Evolutionary conservation across 1,284 basidiomycete genomes (phyloP).

Genomic region (Thelephora terrestris): DNA sequence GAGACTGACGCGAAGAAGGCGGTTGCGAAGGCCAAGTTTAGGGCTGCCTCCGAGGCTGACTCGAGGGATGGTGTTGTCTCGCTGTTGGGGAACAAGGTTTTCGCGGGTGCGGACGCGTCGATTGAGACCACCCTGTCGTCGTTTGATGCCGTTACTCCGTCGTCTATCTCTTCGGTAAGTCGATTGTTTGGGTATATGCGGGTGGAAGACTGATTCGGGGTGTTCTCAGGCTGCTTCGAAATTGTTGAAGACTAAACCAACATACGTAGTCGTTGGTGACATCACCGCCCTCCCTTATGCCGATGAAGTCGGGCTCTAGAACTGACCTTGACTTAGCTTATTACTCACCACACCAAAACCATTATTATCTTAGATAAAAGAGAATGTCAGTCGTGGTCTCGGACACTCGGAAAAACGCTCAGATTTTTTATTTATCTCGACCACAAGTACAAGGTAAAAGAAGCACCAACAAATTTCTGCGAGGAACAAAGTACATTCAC

Average conservation of each 20-base stretch:
- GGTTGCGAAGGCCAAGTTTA: slow-evolving; percentile 80
- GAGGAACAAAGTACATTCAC: too few relatives aligned
- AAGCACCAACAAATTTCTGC: too few relatives aligned
- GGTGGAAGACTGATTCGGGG: not conserved
- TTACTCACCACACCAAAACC: too few relatives aligned
- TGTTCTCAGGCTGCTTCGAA: slow-evolving; percentile 15
- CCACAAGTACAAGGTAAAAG: too few relatives aligned
- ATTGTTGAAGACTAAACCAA: slow-evolving; percentile 67
- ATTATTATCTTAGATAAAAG: too few relatives aligned
- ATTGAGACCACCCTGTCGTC: slow-evolving; percentile 44
- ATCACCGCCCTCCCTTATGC: slow-evolving; percentile 67
- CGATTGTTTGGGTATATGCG: slow-evolving; percentile 2
- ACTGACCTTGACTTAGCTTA: too few relatives aligned
- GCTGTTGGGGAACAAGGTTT: slow-evolving; percentile 52
- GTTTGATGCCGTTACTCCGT: slow-evolving; percentile 51
- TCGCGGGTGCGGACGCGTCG: slow-evolving; percentile 43
- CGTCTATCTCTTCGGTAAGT: slow-evolving; percentile 55
- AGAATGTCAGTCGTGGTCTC: too few relatives aligned
- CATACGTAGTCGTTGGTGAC: slow-evolving; percentile 80
- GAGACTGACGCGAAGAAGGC: slow-evolving; percentile 50
- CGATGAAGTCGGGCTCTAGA: slow-evolving; percentile 70
- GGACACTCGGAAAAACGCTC: too few relatives aligned
- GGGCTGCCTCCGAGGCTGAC: slow-evolving; percentile 62
- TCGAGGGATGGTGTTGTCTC: slow-evolving; percentile 59
- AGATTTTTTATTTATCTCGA: too few relatives aligned